phyloP scores from a whole-genome alignment of 169 alveolate genomes.

The Eimeria falciformis region DNA sequence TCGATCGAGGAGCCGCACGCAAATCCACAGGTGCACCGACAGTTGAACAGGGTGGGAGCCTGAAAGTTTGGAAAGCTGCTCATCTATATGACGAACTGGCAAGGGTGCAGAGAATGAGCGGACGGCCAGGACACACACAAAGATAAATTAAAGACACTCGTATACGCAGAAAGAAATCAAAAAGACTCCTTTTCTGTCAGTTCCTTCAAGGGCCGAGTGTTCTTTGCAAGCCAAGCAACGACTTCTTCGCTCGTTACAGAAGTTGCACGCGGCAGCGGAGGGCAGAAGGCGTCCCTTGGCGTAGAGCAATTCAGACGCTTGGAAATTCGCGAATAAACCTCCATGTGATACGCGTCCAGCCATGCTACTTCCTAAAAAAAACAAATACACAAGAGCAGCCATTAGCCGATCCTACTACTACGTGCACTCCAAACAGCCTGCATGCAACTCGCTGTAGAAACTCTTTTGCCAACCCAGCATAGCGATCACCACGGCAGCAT shows the following conservation, averaged over 20 bases:
- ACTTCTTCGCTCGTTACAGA: slow-evolving; percentile 49
- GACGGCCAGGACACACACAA: too few relatives aligned
- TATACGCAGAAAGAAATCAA: neutral
- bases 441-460: neutral
- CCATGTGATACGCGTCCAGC: slow-evolving; percentile 77
- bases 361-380: slow-evolving; percentile 65
- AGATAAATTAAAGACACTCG: neutral
- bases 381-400: neutral
- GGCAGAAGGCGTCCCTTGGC: slow-evolving; percentile 28
- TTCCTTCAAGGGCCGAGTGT: slow-evolving; percentile 60
- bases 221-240: slow-evolving; percentile 65
- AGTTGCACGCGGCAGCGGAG: slow-evolving; percentile 50
- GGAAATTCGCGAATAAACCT: slow-evolving; percentile 68
- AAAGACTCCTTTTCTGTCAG: slow-evolving; percentile 23
- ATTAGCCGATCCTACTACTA: neutral
- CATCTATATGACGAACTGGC: too few relatives aligned
- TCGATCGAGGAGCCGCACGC: too few relatives aligned
- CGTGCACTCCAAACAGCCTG: neutral
- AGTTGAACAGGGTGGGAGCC: too few relatives aligned
- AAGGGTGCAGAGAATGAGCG: too few relatives aligned
- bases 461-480: neutral
- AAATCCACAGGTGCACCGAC: too few relatives aligned
- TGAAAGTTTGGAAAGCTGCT: too few relatives aligned
- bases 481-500: neutral
- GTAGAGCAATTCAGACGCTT: slow-evolving; percentile 34